phyloP scores from a whole-genome alignment of 2,329 filamentous ascomycete genomes.

The Stenocarpella maydis region DNA sequence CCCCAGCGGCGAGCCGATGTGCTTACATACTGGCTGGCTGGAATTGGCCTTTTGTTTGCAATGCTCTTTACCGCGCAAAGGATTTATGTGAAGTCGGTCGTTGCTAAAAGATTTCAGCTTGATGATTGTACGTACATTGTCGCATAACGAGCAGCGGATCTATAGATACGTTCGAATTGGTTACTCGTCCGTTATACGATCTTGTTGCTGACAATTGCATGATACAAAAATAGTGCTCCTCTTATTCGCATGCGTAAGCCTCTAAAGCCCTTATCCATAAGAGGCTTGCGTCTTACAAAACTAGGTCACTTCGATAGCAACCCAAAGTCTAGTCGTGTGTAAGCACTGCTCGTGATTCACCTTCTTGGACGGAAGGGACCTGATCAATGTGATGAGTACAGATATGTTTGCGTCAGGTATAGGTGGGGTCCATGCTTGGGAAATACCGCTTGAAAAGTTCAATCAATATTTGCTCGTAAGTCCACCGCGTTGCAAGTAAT shows the following conservation, averaged over 20 bases:
- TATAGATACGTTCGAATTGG: too few species aligned
- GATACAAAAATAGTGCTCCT: constrained; percentile 27
- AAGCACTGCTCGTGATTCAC: background rate
- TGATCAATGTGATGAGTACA: constrained; percentile 13
- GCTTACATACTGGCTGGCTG: constrained; percentile 23
- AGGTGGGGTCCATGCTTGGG: constrained; percentile 45
- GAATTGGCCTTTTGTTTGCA: constrained; percentile 15
- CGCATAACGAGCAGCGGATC: too few species aligned
- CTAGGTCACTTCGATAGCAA: constrained; percentile 30
- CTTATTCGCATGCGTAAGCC: constrained; percentile 32
- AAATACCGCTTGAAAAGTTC: constrained; percentile 42
- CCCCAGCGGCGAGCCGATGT: constrained; percentile 36
- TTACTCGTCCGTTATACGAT: accelerated
- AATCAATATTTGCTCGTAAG: constrained; percentile 41
- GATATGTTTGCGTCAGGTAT: constrained; percentile 42
- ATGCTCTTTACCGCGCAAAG: constrained; percentile 30
- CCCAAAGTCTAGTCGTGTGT: constrained; percentile 18
- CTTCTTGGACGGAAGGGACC: background rate
- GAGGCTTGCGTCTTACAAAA: background rate
- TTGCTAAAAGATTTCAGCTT: background rate
- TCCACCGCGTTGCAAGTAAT: accelerated
- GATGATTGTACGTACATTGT: constrained; percentile 26
- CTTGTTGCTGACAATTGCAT: background rate
- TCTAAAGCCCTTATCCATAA: constrained; percentile 38
- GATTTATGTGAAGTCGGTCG: constrained; percentile 20